phyloP scores from a whole-genome alignment of 306 rosid species.

The Luffa acutangula region DNA sequence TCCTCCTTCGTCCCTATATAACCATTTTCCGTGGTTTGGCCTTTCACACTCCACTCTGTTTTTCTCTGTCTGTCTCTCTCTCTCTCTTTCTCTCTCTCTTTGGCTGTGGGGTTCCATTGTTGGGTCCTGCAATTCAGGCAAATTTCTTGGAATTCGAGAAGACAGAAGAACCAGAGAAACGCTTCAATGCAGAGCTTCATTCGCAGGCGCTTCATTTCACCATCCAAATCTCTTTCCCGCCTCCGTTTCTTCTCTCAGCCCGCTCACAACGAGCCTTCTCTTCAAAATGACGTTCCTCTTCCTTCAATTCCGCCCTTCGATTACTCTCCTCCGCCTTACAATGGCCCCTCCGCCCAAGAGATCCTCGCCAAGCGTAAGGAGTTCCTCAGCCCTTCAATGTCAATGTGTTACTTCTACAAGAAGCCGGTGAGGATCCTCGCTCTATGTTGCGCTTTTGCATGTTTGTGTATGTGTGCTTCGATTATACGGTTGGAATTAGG shows the following conservation, averaged over 20 bases:
- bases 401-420: constrained; percentile 49
- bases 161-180: background rate
- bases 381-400: constrained; percentile 76
- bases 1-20: background rate
- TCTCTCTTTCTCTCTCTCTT: background rate
- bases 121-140: constrained; percentile 12
- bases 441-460: background rate
- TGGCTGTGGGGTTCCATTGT: background rate
- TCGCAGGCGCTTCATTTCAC: constrained; percentile 15
- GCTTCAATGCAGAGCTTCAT: constrained; percentile 43
- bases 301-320: constrained; percentile 57
- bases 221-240: background rate
- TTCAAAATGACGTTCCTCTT: background rate
- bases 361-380: constrained; percentile 65
- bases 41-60: background rate
- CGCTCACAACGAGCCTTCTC: constrained; percentile 16
- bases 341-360: constrained; percentile 55
- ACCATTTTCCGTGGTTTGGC: background rate
- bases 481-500: no score
- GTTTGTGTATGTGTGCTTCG: background rate
- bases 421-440: constrained; percentile 45
- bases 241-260: constrained; percentile 34
- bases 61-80: background rate
- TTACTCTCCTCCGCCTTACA: constrained; percentile 56
- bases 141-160: background rate